Evolutionary conservation across 305 asterid genomes (phyloP).

Genomic region (Fraxinus greggii): DNA sequence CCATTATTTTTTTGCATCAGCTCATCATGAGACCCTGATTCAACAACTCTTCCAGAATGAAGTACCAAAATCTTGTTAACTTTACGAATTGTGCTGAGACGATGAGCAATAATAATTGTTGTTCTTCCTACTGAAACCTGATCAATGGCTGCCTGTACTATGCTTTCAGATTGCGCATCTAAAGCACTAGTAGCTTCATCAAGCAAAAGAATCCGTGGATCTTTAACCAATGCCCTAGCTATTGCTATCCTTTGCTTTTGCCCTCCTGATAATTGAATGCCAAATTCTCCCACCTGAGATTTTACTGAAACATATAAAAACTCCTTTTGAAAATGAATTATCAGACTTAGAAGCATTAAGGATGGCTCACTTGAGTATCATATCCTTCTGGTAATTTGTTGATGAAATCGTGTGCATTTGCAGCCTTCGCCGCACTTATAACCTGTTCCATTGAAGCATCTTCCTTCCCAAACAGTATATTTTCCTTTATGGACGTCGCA

Average conservation of each 20-base stretch:
- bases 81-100: conserved; percentile 53
- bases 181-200: conserved; percentile 88
- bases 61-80: conserved; percentile 56
- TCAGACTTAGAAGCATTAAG: background rate
- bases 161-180: conserved; percentile 70
- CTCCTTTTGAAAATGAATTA: background rate
- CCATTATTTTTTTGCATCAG: conserved; percentile 41
- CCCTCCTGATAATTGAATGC: conserved; percentile 72
- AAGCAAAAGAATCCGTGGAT: conserved; percentile 63
- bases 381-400: conserved; percentile 56
- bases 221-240: conserved; percentile 66
- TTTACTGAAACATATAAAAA: conserved; percentile 4
- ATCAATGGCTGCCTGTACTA: conserved; percentile 68
- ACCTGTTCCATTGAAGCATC: conserved; percentile 63
- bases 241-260: conserved; percentile 80
- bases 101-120: conserved; percentile 66
- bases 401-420: conserved; percentile 78
- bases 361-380: conserved; percentile 54
- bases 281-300: conserved; percentile 72
- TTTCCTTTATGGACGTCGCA: conserved; percentile 69
- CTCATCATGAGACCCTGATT: conserved; percentile 63
- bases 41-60: conserved; percentile 57
- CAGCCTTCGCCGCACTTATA: conserved; percentile 52
- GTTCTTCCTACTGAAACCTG: conserved; percentile 61
- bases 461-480: conserved; percentile 68